A percentile compares a stretch with the other conserved stretches of the same genome.
Conservation (phyloP, 2,329 filamentous ascomycete species). For the Colletotrichum lindemuthianum region DNA sequence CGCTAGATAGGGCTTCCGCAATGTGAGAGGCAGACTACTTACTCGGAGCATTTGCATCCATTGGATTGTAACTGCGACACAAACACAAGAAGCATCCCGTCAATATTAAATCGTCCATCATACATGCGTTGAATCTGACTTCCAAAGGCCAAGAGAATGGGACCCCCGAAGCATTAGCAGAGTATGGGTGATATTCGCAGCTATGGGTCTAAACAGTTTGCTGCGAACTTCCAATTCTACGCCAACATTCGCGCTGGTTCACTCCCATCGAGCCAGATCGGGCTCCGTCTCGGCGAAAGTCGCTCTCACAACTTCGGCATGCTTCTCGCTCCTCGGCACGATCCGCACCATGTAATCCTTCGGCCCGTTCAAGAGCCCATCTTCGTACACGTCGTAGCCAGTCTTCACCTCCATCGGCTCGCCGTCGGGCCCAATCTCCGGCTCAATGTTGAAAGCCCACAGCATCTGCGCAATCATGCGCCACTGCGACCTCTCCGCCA, state of each 20-base stretch:
- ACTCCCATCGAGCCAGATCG: slow-evolving; percentile 18
- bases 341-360: slow-evolving; percentile 18
- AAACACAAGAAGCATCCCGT: no score
- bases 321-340: slow-evolving; percentile 16
- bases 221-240: no score
- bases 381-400: slow-evolving; percentile 11
- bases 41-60: no score
- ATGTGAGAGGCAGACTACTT: no score
- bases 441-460: slow-evolving; percentile 54
- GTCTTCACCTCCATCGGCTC: slow-evolving; percentile 2
- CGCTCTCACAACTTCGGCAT: slow-evolving; percentile 1
- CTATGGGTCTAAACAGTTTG: no score
- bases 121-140: no score
- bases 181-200: no score
- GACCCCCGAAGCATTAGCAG: no score
- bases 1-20: no score
- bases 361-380: slow-evolving; percentile 3
- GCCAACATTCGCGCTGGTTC: not conserved
- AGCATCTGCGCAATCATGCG: slow-evolving; percentile 50
- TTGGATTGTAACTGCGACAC: no score
- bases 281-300: not conserved
- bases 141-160: no score
- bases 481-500: slow-evolving; percentile 58
- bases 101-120: no score
- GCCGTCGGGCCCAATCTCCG: not conserved